Percentiles rank a stretch among this genome's conserved stretches.
phyloP scores from a whole-genome alignment of 2,329 filamentous ascomycete genomes.

The Talaromyces albobiverticillius region DNA sequence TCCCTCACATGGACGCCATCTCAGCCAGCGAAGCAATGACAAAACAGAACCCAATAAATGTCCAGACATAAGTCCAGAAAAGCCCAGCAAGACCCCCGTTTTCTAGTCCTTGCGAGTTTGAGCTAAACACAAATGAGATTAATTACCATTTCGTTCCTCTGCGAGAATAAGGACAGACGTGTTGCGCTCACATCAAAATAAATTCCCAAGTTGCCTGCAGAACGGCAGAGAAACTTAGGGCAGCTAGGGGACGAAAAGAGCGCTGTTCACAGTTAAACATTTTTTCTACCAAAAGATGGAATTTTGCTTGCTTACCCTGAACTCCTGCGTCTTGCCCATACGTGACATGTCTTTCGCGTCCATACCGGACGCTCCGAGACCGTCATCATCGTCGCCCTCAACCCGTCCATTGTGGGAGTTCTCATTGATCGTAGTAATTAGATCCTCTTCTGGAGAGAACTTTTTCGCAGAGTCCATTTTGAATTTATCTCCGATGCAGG shows the following conservation, averaged over 20 bases:
- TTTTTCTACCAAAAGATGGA: constrained; percentile 15
- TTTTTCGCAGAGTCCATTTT: neutral
- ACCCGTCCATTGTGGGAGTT: neutral
- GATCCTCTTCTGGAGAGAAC: neutral
- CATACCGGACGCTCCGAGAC: neutral
- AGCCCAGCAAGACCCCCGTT: constrained; percentile 22
- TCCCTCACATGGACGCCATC: constrained; percentile 39
- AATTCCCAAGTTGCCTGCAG: constrained; percentile 36
- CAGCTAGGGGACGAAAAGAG: constrained; percentile 30
- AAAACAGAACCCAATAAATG: constrained; percentile 67
- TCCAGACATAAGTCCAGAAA: constrained; percentile 33
- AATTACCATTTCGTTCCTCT: neutral
- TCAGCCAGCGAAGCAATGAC: constrained; percentile 63
- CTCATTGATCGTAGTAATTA: neutral
- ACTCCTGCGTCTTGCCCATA: constrained; percentile 29
- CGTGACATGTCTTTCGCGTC: constrained; percentile 24
- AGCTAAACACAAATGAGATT: constrained; percentile 17
- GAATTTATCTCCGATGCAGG: neutral
- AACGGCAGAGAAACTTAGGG: constrained; percentile 32
- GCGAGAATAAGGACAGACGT: constrained; percentile 22
- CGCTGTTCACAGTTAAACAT: constrained; percentile 19
- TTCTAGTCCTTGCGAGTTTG: neutral
- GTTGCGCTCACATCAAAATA: constrained; percentile 30
- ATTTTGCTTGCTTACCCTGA: constrained; percentile 17
- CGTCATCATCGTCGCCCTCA: neutral